Evolutionary conservation across 495 filamentous ascomycete species (phyloP).

Genomic region (Hypomontagnella monticulosa): DNA sequence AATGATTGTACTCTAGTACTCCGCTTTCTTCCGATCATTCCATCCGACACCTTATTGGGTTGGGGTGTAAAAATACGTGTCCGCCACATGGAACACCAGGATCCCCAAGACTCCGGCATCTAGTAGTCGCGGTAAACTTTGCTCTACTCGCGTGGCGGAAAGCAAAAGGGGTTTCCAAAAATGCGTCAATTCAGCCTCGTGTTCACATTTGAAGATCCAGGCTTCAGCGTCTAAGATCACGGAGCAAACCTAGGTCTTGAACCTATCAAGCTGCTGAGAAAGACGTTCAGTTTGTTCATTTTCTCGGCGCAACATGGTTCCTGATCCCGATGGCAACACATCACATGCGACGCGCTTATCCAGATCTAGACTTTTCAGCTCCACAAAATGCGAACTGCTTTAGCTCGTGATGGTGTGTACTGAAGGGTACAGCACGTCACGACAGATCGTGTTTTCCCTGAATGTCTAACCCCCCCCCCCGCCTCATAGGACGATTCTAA

Average conservation of each 20-base stretch:
- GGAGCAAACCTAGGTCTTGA: background rate
- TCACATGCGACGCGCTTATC: constrained; percentile 18
- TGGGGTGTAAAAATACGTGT: constrained; percentile 14
- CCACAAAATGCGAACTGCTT: constrained; percentile 16
- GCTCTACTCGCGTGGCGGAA: background rate
- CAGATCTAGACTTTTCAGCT: constrained; percentile 11
- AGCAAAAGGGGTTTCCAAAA: background rate
- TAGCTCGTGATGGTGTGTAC: constrained; percentile 29
- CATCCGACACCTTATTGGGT: constrained; percentile 22
- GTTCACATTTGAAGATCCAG: constrained; percentile 6
- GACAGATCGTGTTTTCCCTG: constrained; percentile 10
- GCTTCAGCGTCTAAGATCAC: constrained; percentile 1
- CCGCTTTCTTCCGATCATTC: constrained; percentile 35
- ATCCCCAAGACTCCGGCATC: constrained; percentile 10
- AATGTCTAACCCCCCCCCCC: constrained; percentile 31
- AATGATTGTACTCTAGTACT: constrained; percentile 5
- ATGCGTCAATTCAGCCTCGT: constrained; percentile 11
- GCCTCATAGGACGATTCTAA: constrained; percentile 6
- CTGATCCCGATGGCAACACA: constrained; percentile 21
- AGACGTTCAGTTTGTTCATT: constrained; percentile 10
- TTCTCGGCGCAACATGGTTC: constrained; percentile 21
- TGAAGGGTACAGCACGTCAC: constrained; percentile 22
- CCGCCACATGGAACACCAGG: constrained; percentile 10
- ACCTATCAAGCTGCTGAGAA: background rate
- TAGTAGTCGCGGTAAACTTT: constrained; percentile 5